Evolutionary conservation across 2,329 filamentous ascomycete genomes (phyloP), one percentile per base, ranked within the genome.

Genomic region (Malbranchea cinnamomea): DNA sequence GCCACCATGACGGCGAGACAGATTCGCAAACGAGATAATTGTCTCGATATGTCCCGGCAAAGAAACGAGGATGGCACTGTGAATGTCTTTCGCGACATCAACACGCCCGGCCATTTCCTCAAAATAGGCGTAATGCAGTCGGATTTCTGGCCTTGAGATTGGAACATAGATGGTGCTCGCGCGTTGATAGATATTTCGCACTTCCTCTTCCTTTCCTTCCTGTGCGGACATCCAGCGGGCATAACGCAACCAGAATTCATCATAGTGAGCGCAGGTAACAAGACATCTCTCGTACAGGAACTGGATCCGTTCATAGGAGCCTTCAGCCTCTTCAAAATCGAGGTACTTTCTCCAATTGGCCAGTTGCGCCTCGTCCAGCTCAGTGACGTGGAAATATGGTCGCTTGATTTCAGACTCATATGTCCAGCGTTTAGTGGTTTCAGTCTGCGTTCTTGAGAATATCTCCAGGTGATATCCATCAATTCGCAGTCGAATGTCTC

Each of bases 211-310:
- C 52, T 91, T 93, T 42, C 67, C 74, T 2, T 71, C 59, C 48
- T 92, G 81, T 0, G 73, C 73, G 35, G 70, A 67, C 80, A 94
- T 92, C 89, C 89, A 98, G 23, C 87, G 68, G 10, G 79, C 82
- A 54, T 93, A 98, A n/a, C 89, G 78, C 46, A 92, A 74, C 89
- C 89, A 98, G 54, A 95, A 92, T 49, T 95, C 87, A 28, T 95
- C 87, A 49, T 98, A 94, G 42, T 91, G 78, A 10, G 89, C 87
- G 46, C 82, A 91, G 0, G 83, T 87, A 20, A 93, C 82, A 30
- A 98, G 58, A 45, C 85, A 95, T 30, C 89, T 76, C 60, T 98
- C 89, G 50, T 98, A 95, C 18, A 98, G 60, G 47, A 89, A 89
- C 4, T 79, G 70, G 26, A 68, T 77, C 35, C 89, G 72, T 9